phyloP scores from a whole-genome alignment of 208 protist genomes.

The Angomonas deanei region DNA sequence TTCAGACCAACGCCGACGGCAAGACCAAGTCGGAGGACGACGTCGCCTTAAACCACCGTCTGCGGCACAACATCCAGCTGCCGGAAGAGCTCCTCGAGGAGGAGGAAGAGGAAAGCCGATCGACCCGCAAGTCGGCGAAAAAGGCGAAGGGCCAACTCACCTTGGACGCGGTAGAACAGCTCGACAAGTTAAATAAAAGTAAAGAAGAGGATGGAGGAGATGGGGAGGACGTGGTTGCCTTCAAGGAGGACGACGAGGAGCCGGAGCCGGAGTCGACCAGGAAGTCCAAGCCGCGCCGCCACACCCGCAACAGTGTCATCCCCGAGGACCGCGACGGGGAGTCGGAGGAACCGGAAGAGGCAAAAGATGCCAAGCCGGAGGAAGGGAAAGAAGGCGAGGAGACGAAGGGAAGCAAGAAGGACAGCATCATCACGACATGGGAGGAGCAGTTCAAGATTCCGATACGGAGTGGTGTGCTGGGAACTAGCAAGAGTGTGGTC shows the following conservation, averaged over 20 bases:
- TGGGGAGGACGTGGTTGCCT: too few species aligned
- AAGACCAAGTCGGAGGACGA: not conserved
- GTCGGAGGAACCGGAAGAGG: not conserved
- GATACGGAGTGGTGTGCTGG: constrained; percentile 26
- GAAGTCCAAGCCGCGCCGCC: not conserved
- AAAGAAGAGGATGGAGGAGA: constrained; percentile 8
- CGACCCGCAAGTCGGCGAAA: not conserved
- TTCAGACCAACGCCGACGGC: not conserved
- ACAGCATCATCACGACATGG: constrained; percentile 8
- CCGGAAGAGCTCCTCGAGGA: not conserved
- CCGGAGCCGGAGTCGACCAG: not conserved
- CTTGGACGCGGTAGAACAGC: not conserved
- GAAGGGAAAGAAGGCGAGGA: not conserved
- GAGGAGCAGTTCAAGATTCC: constrained; percentile 27
- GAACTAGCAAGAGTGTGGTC: constrained; percentile 20
- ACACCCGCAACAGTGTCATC: not conserved
- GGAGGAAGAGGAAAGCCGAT: not conserved
- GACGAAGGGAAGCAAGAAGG: not conserved
- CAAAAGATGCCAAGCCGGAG: not conserved
- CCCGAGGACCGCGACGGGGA: not conserved
- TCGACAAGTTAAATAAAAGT: not conserved
- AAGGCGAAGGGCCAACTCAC: not conserved
- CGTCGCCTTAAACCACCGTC: not conserved
- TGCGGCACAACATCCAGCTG: not conserved
- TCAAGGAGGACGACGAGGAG: constrained; percentile 1